Percentiles rank a stretch among this genome's conserved stretches.
These are phyloP conservation scores for Diplotaxis tenuifolia DNA, from an alignment of 345 rosid genomes.

Conservation along the genomic window DNA sequence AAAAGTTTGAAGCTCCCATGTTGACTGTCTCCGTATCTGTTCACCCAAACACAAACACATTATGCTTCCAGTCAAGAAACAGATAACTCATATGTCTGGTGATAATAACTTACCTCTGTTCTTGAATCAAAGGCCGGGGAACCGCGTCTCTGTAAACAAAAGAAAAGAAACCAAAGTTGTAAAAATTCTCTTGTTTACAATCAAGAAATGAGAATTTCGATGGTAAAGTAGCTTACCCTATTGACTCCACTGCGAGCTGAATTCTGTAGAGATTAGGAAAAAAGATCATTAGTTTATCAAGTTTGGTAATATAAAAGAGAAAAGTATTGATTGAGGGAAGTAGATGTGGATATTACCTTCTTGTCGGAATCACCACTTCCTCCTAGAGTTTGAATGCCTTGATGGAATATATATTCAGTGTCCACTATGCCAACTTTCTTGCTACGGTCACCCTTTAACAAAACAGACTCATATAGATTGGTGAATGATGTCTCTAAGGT, in stretches of 20 bases:
- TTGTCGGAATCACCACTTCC: constrained; percentile 48
- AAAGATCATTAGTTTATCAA: not conserved
- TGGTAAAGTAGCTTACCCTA: constrained; percentile 5
- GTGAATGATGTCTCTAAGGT: too few species aligned
- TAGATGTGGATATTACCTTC: constrained; percentile 43
- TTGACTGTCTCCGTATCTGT: constrained; percentile 88
- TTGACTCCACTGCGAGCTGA: constrained; percentile 18
- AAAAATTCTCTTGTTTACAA: not conserved
- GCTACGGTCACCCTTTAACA: constrained; percentile 96
- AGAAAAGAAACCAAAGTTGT: not conserved
- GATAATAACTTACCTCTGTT: constrained; percentile 25
- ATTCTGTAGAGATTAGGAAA: constrained; percentile 15
- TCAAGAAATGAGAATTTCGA: not conserved
- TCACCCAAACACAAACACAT: constrained; percentile 15
- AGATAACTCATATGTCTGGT: not conserved
- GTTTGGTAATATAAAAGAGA: constrained; percentile 2
- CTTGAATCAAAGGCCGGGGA: constrained; percentile 32
- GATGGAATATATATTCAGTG: constrained; percentile 79
- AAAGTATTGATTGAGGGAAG: not conserved
- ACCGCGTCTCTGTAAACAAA: constrained; percentile 24
- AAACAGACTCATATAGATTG: too few species aligned
- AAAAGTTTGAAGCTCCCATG: constrained; percentile 72
- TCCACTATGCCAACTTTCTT: constrained; percentile 90
- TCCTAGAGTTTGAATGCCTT: constrained; percentile 87
- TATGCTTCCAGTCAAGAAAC: not conserved